Evolutionary conservation across 2,329 filamentous ascomycete species (phyloP).

Genomic region (Orbilia brochopaga): DNA sequence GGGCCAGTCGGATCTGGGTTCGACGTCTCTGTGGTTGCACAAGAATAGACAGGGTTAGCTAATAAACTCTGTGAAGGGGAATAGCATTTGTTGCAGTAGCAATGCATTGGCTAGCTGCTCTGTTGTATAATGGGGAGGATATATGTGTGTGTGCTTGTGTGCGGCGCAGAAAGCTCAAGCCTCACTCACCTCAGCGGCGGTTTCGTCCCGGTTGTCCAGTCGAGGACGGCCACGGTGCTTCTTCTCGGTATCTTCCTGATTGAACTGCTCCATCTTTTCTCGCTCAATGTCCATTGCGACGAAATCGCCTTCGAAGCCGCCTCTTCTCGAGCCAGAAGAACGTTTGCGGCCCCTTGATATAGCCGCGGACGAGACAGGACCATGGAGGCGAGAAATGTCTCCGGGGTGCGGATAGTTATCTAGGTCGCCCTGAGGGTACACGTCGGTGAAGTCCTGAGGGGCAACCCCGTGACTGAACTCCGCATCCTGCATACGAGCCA

Average conservation of each 20-base stretch:
- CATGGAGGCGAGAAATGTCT: slow-evolving; percentile 42
- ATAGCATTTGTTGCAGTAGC: neutral
- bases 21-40: slow-evolving; percentile 69
- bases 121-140: slow-evolving; percentile 18
- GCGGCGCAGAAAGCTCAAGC: slow-evolving; percentile 55
- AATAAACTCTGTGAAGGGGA: slow-evolving; percentile 24
- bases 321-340: slow-evolving; percentile 49
- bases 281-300: slow-evolving; percentile 47
- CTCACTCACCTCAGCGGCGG: slow-evolving; percentile 72
- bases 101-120: too few relatives aligned
- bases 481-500: slow-evolving; percentile 50
- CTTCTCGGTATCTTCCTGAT: slow-evolving; percentile 62
- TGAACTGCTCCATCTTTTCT: slow-evolving; percentile 50
- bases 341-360: slow-evolving; percentile 45
- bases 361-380: slow-evolving; percentile 30
- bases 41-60: slow-evolving; percentile 49
- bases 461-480: slow-evolving; percentile 49
- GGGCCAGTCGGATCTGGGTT: slow-evolving; percentile 84
- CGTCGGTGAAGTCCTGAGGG: slow-evolving; percentile 50
- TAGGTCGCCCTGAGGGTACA: slow-evolving; percentile 50
- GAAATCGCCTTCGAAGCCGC: slow-evolving; percentile 46
- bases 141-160: slow-evolving; percentile 36
- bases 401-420: slow-evolving; percentile 49
- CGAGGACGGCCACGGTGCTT: slow-evolving; percentile 75
- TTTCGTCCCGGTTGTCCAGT: slow-evolving; percentile 77